phyloP scores from a whole-genome alignment of 306 rosid genomes.

The Castanopsis chinensis region DNA sequence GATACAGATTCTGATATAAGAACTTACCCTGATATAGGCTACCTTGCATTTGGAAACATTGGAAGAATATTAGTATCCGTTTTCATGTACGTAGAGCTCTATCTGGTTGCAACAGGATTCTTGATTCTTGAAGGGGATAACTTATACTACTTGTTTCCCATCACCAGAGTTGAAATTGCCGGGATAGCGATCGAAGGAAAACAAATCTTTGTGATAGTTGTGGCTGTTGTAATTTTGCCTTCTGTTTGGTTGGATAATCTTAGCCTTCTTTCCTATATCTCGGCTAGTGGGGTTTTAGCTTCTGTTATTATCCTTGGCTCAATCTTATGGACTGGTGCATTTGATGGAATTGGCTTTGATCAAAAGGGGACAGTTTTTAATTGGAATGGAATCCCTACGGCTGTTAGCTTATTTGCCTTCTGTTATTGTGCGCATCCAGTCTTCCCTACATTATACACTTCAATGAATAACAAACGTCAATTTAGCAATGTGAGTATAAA shows the following conservation, averaged over 20 bases:
- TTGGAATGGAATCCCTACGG: conserved; percentile 64
- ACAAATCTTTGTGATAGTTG: conserved; percentile 49
- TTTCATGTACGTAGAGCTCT: conserved; percentile 65
- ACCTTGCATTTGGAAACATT: conserved; percentile 64
- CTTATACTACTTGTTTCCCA: conserved; percentile 51
- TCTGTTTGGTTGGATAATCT: conserved; percentile 74
- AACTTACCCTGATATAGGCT: conserved; percentile 75
- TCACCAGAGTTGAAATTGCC: conserved; percentile 24
- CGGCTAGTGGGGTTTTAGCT: conserved; percentile 86
- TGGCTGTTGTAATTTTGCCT: conserved; percentile 59
- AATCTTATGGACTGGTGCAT: conserved; percentile 55
- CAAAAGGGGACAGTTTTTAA: conserved; percentile 42
- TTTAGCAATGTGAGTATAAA: conserved; percentile 69
- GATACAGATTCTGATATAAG: conserved; percentile 48
- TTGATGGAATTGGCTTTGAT: conserved; percentile 60
- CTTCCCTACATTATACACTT: conserved; percentile 76
- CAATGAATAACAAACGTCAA: conserved; percentile 70
- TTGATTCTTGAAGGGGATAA: conserved; percentile 84
- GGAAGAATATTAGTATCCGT: conserved; percentile 54
- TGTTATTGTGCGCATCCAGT: conserved; percentile 91
- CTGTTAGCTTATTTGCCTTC: conserved; percentile 74
- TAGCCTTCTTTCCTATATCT: conserved; percentile 69
- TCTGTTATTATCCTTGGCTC: conserved; percentile 58
- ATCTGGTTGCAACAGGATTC: conserved; percentile 73
- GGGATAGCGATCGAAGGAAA: conserved; percentile 48